These are phyloP conservation scores for Candida arabinofermentans DNA, from an alignment of 805 yeast species.

Conservation along the genomic window DNA sequence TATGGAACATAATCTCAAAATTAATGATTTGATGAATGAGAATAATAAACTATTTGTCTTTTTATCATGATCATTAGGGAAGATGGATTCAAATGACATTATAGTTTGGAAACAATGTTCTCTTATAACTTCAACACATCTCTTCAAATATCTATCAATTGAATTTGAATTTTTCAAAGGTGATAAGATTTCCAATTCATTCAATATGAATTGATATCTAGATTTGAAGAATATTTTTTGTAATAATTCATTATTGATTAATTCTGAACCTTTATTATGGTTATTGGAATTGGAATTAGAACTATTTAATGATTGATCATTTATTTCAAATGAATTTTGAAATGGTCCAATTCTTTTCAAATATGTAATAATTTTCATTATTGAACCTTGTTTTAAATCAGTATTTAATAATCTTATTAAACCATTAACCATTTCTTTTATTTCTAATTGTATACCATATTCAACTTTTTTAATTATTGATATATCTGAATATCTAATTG, in stretches of 20 bases:
- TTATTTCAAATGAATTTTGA: constrained; percentile 10
- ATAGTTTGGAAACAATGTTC: constrained; percentile 77
- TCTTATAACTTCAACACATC: constrained; percentile 79
- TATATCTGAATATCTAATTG: constrained; percentile 63
- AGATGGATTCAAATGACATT: constrained; percentile 60
- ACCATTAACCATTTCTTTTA: constrained; percentile 59
- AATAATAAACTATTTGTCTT: constrained; percentile 30
- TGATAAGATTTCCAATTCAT: constrained; percentile 52
- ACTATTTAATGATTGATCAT: too few relatives aligned
- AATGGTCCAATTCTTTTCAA: constrained; percentile 64
- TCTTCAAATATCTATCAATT: constrained; percentile 60
- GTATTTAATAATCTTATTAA: constrained; percentile 67
- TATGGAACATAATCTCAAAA: constrained; percentile 30
- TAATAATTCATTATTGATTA: constrained; percentile 29
- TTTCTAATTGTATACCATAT: constrained; percentile 49
- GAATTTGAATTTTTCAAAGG: constrained; percentile 54
- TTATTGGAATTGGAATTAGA: constrained; percentile 4
- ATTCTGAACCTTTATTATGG: constrained; percentile 1
- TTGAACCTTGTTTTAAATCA: constrained; percentile 71
- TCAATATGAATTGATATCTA: constrained; percentile 61
- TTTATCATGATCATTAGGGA: constrained; percentile 37
- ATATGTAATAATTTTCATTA: constrained; percentile 74
- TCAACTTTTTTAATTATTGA: constrained; percentile 48
- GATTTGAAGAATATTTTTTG: constrained; percentile 63
- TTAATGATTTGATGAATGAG: constrained; percentile 34